These are phyloP conservation scores for Coniochaeta sp. DNA, from an alignment of 2,329 filamentous ascomycete genomes.

Conservation along the genomic window DNA sequence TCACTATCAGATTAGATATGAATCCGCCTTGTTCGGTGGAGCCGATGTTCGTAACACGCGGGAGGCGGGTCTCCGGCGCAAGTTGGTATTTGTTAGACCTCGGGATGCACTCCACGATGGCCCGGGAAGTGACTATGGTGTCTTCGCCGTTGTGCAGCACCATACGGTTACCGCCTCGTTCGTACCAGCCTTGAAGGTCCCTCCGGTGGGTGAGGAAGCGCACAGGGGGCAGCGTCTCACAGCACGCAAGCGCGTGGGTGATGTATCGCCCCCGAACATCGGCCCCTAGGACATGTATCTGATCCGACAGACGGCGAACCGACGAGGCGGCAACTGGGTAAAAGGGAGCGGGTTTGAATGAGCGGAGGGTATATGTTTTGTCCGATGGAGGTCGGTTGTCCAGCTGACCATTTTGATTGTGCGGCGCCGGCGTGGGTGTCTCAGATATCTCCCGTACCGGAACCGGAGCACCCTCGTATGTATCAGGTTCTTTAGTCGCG, in stretches of 20 bases:
- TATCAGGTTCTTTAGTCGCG: constrained; percentile 1
- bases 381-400: neutral
- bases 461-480: constrained; percentile 8
- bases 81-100: neutral
- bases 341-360: neutral
- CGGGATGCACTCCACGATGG: constrained; percentile 9
- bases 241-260: constrained; percentile 19
- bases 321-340: neutral
- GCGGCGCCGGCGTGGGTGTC: neutral
- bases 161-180: constrained; percentile 10
- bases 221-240: constrained; percentile 18
- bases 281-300: constrained; percentile 19
- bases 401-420: too few relatives aligned
- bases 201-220: constrained; percentile 17
- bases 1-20: constrained; percentile 18
- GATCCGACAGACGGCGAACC: constrained; percentile 8
- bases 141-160: constrained; percentile 10
- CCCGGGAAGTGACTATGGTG: constrained; percentile 7
- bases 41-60: neutral
- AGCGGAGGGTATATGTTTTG: neutral
- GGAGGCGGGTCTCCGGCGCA: neutral
- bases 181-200: constrained; percentile 16
- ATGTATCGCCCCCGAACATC: constrained; percentile 19
- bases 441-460: neutral
- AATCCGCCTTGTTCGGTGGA: neutral